Conservation (phyloP, 148 eudicot genomes). For the Rhododendron williamsianum region DNA sequence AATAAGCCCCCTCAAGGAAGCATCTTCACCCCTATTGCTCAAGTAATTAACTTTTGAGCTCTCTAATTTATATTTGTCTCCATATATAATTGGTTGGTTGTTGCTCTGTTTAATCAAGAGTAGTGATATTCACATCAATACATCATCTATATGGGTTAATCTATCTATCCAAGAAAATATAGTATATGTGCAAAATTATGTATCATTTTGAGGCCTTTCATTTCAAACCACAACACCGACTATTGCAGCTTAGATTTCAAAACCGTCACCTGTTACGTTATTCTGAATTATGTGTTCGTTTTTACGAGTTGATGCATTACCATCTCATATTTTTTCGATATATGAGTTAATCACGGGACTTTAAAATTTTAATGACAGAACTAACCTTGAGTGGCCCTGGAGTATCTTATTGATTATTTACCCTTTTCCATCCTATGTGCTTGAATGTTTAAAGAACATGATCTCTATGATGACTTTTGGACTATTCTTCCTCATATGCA, state of each 20-base stretch:
- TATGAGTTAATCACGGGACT: no score
- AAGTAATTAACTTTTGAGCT: conserved; percentile 32
- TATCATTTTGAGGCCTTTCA: background rate
- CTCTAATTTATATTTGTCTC: background rate
- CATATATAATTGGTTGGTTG: no score
- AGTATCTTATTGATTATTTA: background rate
- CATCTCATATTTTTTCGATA: no score
- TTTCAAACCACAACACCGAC: background rate
- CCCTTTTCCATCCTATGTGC: background rate
- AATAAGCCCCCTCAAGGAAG: conserved; percentile 86
- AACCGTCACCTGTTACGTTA: background rate
- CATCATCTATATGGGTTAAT: background rate
- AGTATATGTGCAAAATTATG: background rate
- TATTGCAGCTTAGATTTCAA: background rate
- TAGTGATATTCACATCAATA: no score
- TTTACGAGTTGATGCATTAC: background rate
- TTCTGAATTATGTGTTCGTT: no score
- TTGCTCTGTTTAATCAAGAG: no score
- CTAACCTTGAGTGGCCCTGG: background rate
- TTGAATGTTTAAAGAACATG: background rate
- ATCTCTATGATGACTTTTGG: background rate
- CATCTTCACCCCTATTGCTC: conserved; percentile 83
- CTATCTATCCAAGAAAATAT: background rate
- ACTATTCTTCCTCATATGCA: conserved; percentile 2
- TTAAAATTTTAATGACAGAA: background rate